phyloP scores from a whole-genome alignment of 2,329 filamentous ascomycete species.

The Pleomassaria siparia region DNA sequence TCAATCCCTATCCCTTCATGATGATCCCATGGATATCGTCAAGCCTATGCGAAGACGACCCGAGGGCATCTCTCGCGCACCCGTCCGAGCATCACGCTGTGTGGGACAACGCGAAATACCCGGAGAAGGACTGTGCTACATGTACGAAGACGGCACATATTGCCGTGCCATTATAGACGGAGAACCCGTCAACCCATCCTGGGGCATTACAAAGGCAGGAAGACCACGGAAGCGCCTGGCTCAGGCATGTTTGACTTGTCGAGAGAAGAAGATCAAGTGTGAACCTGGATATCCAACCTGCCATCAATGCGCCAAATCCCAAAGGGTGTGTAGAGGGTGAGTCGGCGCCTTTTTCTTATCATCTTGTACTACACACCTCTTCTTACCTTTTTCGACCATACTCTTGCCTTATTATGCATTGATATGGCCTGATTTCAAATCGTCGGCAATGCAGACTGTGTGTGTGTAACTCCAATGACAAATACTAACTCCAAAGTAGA shows the following conservation, averaged over 20 bases:
- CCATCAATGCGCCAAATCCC: conserved; percentile 89
- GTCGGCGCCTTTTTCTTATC: no score
- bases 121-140: conserved; percentile 79
- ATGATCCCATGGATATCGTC: conserved; percentile 32
- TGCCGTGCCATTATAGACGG: conserved; percentile 84
- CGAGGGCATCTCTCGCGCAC: conserved; percentile 36
- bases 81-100: conserved; percentile 36
- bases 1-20: conserved; percentile 21
- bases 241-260: conserved; percentile 88
- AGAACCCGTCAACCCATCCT: conserved; percentile 83
- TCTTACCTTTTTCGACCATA: conserved; percentile 7
- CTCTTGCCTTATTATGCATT: conserved; percentile 24
- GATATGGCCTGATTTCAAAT: conserved; percentile 19
- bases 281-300: conserved; percentile 86
- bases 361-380: conserved; percentile 13
- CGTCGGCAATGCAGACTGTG: conserved; percentile 16
- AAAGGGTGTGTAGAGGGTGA: conserved; percentile 74
- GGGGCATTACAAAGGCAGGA: conserved; percentile 91
- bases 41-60: conserved; percentile 36
- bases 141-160: conserved; percentile 82
- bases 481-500: conserved; percentile 34
- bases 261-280: conserved; percentile 98
- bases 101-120: conserved; percentile 60
- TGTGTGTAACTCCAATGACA: conserved; percentile 28
- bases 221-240: conserved; percentile 89